Base-by-base conservation (phyloP, 2,329 filamentous ascomycete species). In the Chaetomium globosum region DNA sequence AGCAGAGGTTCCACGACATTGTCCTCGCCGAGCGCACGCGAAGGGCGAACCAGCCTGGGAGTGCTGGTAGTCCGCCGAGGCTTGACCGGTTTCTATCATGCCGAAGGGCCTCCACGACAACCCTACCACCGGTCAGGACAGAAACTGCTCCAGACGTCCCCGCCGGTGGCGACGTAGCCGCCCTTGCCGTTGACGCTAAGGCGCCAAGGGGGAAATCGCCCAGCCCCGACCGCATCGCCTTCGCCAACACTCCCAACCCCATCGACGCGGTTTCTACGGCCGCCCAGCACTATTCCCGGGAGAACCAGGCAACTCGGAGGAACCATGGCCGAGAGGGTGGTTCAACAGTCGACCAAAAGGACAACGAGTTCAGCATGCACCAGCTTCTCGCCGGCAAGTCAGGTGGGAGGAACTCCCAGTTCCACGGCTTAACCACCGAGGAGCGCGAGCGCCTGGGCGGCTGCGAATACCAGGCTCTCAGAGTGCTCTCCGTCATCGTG, bases 391-490 rank as follows among this genome's bases (percentile, higher is more conserved):
- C 74, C 39, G 71, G 74, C 7, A 74, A 77, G 60, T 76, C 78
- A 6, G 77, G 81, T 1, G 80, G 81, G 2, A 79, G 82, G 57
- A 86, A 86, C 72, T 81, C 81, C 1, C 81, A 84, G 65, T 86
- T 87, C 65, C 80, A 83, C 69, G 80, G 82, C 53, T 75, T 88
- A 46, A 79, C 78, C 0, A 77, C 78, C 23, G 79, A 81, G 16
- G 83, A 88, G 70, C 80, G 85, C 43, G 82, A 86, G 60, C 78
- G 81, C 31, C 77, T 89, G 0, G 87, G 87, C 30, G 86, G 87
- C 0, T 84, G 82, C 63, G 87, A 90, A 73, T 89, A 89, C 71
- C 81, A 85, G 51, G 87, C 87, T 19, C 79, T 90, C 23, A 81
- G 81, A 56, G 75, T 89, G 5, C 78, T 90, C 1, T 80, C 85